Conservation (phyloP, 257 asterid species). For the Solanum pennellii region DNA sequence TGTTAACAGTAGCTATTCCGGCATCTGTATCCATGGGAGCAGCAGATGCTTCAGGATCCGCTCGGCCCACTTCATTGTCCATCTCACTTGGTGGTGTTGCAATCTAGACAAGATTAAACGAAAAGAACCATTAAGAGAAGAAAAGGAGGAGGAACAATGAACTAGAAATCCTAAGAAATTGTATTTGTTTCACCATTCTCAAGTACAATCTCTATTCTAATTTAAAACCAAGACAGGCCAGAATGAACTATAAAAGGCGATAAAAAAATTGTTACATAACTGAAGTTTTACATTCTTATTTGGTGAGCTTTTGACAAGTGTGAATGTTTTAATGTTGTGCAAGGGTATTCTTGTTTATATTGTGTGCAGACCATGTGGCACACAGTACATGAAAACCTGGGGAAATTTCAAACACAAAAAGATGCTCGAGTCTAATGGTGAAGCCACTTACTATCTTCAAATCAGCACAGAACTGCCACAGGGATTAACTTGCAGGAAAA, state of each 20-base stretch:
- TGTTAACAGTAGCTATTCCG: constrained; percentile 28
- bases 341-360: not conserved
- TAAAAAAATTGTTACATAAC: not conserved
- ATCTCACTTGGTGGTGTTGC: constrained; percentile 44
- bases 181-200: not conserved
- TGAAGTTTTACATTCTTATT: not conserved
- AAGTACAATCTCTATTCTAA: not conserved
- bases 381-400: not conserved
- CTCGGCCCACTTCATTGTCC: constrained; percentile 43
- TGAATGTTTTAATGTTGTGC: not conserved
- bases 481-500: not conserved
- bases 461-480: not conserved
- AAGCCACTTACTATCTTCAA: not conserved
- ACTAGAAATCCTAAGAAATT: not conserved
- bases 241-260: not conserved
- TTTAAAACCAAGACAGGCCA: not conserved
- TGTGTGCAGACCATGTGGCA: not conserved
- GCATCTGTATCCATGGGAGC: constrained; percentile 45
- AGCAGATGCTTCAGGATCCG: constrained; percentile 35
- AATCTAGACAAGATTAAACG: constrained; percentile 15
- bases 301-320: not conserved
- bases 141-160: not conserved
- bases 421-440: not conserved
- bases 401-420: not conserved
- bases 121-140: not conserved